These are phyloP conservation scores for Vitis vinifera DNA, from an alignment of 164 flowering plant genomes.

Conservation along the genomic window ASM3070453v1 NC_081819.1:20408001-20408500, in stretches of 20 bases:
- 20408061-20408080: too few relatives aligned
- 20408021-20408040: too few relatives aligned
- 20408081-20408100: too few relatives aligned
- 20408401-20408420: neutral
- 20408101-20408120: too few relatives aligned
- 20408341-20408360: too few relatives aligned
- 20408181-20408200: neutral
- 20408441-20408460: slow-evolving; percentile 40
- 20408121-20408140: neutral
- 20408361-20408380: neutral
- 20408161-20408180: neutral
- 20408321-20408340: slow-evolving; percentile 16
- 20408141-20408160: neutral
- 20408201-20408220: slow-evolving; percentile 50
- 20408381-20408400: neutral
- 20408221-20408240: slow-evolving; percentile 46
- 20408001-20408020: too few relatives aligned
- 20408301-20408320: slow-evolving; percentile 33
- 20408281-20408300: slow-evolving; percentile 46
- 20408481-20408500: slow-evolving; percentile 40
- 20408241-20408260: slow-evolving; percentile 34
- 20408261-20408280: slow-evolving; percentile 34
- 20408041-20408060: too few relatives aligned
- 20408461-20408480: slow-evolving; percentile 35
- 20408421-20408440: neutral